Evolutionary conservation across 2,329 filamentous ascomycete genomes (phyloP).

Genomic region (Alternaria dauci): DNA sequence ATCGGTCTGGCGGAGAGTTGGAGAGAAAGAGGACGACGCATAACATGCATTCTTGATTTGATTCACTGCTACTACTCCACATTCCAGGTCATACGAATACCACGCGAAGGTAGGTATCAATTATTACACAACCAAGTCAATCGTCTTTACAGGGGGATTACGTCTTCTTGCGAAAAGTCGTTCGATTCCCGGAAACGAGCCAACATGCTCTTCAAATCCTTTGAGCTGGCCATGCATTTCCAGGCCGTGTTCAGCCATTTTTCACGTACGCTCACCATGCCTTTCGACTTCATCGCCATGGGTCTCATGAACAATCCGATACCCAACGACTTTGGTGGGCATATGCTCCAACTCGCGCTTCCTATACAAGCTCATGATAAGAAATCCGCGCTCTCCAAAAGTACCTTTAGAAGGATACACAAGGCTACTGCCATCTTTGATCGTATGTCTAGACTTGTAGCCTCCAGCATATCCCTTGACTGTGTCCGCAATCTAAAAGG

Average conservation of each 20-base stretch:
- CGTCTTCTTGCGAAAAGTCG: conserved; percentile 44
- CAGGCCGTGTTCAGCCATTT: conserved; percentile 63
- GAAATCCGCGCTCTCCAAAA: background rate
- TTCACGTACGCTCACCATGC: conserved; percentile 53
- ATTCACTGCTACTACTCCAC: conserved; percentile 59
- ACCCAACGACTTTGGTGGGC: conserved; percentile 58
- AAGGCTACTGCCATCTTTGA: conserved; percentile 46
- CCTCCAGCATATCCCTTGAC: conserved; percentile 61
- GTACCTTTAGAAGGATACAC: conserved; percentile 33
- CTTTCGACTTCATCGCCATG: conserved; percentile 62
- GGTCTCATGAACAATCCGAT: conserved; percentile 58
- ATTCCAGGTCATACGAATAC: conserved; percentile 58
- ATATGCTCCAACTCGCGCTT: conserved; percentile 60
- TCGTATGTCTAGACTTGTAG: conserved; percentile 49
- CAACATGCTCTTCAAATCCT: conserved; percentile 57
- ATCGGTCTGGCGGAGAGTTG: conserved; percentile 12
- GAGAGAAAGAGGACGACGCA: conserved; percentile 14
- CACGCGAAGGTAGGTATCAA: conserved; percentile 55
- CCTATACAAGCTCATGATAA: conserved; percentile 37
- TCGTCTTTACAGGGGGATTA: conserved; percentile 57
- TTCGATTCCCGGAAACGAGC: conserved; percentile 15
- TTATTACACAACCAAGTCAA: conserved; percentile 61
- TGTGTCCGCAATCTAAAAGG: conserved; percentile 49
- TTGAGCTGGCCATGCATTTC: conserved; percentile 59
- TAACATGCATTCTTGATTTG: conserved; percentile 21